Base-by-base conservation (phyloP, 805 yeast species). In the Wickerhamiella hasegawae region DNA sequence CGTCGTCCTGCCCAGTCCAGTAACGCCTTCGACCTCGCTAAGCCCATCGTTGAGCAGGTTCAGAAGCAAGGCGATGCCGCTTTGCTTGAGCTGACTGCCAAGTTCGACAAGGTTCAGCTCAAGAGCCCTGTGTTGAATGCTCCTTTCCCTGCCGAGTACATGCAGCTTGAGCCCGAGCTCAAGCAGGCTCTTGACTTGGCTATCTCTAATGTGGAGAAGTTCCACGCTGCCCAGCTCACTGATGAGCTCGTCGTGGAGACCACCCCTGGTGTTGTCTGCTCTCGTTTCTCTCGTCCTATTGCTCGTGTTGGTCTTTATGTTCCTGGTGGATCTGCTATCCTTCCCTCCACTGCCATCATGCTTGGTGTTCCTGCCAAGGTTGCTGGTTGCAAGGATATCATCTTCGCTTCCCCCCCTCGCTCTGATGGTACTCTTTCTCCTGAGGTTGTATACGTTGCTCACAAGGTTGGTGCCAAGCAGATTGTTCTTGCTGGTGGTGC, bases 401-500 rank as follows among this genome's bases (percentile, higher is more conserved):
- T 85, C 12, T 59, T 90, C 56, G 97, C 99, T 1, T 78, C 96
- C 18, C 99, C 99, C 20, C 98, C 97, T 40, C 73, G 94, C 45
- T 67, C 73, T 36, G 92, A 90, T 44, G 99, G 99, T 31, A 79
- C 72, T 37, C 68, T 90, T 44, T 82, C 95, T 4, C 97, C 98
- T 3, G 99, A 90, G 57, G 95, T 90, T 36, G 95, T 84, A 14
- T 90, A 90, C 49, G 96, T 90, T 37, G 98, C 99, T 16, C 82
- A 83, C 59, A 84, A 84, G 58, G 76, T 90, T 44, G 96, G 96
- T 39, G 97, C 96, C 28, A 67, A 73, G 40, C 70, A 76, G 47
- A 84, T 90, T 51, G 83, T 90, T 8, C 65, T 90, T 48, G 98
- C 98, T 1, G 99, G 99, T 49, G 99, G 99, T 52, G 98, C 98